Percentiles rank a stretch among this genome's conserved stretches.
These are phyloP conservation scores for Cyberlindnera saturnus DNA, from an alignment of 805 yeast species.

Conservation along the genomic window DNA sequence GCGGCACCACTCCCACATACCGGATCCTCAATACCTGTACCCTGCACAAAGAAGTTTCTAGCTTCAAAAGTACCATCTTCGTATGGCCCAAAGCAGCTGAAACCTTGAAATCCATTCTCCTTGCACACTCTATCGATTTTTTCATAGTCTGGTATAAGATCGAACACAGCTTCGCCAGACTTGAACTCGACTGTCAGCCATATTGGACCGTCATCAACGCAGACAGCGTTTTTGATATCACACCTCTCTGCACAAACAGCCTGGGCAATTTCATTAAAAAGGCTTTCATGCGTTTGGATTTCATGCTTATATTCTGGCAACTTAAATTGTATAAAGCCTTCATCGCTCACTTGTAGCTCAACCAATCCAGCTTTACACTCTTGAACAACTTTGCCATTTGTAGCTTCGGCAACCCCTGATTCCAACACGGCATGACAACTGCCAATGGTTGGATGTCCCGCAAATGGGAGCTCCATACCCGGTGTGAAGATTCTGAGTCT, in stretches of 20 bases:
- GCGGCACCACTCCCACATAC: slow-evolving; percentile 48
- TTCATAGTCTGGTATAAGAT: slow-evolving; percentile 27
- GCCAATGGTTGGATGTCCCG: slow-evolving; percentile 62
- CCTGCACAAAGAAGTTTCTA: slow-evolving; percentile 34
- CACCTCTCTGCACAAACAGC: slow-evolving; percentile 6
- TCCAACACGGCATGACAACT: slow-evolving; percentile 40
- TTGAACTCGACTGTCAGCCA: slow-evolving; percentile 37
- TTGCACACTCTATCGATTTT: slow-evolving; percentile 17
- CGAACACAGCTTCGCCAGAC: slow-evolving; percentile 27
- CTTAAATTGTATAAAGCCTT: slow-evolving; percentile 26
- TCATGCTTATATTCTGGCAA: slow-evolving; percentile 8
- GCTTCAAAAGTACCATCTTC: slow-evolving; percentile 26
- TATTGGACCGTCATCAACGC: slow-evolving; percentile 40
- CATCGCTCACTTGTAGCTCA: slow-evolving; percentile 24
- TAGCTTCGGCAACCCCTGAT: slow-evolving; percentile 26
- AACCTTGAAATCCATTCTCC: slow-evolving; percentile 25
- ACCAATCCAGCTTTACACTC: slow-evolving; percentile 42
- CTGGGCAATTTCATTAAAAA: slow-evolving; percentile 10
- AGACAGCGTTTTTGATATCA: slow-evolving; percentile 19
- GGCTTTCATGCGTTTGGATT: slow-evolving; percentile 5
- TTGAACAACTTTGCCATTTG: slow-evolving; percentile 29
- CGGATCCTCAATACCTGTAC: slow-evolving; percentile 40
- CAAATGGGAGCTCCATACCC: slow-evolving; percentile 45
- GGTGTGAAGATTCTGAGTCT: slow-evolving; percentile 46
- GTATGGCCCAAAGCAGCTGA: slow-evolving; percentile 33